Evolutionary conservation across 2,329 filamentous ascomycete genomes (phyloP), one percentile per base, ranked within the genome.

Genomic region (Epichloe bromicola): DNA sequence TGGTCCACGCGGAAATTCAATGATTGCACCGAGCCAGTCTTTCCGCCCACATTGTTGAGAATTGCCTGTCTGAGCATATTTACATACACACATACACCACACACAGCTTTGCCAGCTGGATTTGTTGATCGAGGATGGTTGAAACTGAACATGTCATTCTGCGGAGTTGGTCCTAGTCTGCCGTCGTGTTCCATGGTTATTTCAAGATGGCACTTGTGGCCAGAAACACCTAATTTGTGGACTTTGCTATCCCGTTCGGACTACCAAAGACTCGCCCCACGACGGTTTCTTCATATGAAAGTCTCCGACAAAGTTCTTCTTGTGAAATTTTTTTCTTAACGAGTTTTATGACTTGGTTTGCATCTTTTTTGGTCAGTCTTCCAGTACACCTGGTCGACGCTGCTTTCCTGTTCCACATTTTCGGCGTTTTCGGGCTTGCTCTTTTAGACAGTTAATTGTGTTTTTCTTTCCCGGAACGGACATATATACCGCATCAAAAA

Each of bases 1-100:
- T 67, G 30, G 60, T 68, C 17, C 55, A 65, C 23, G 63, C 62
- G 37, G 62, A 66, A 54, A 42, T 50, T 12, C 50, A 19, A 49
- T 19, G 23, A 38, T 38, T 26, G 44, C 19, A 33, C 15, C 6
- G 19, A 38, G 36, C 19, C n/a, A 20, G 6, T 38, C 34, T 17
- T 39, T n/a, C 42, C 44, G 33, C 8, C 12, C 26, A 15, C 12
- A 30, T 39, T 47, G 45, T 47, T n/a, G 19, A 39, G 36, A 47
- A 47, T 19, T 5, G 45, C 45, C 34, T 47, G 45, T 47, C 36
- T 39, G 45, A 26, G 36, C 36, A 30, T 30, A 30, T 30, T 30
- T 30, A 30, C 45, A 40, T 30, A 39, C n/a, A 39, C 34, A 36
- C 6, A 47, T 46, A 37, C 33, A 47, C 36, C 30, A 38, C 36